These are phyloP conservation scores for Cordyceps pruinosa DNA, from an alignment of 2,329 filamentous ascomycete species.

Conservation along the genomic window DNA sequence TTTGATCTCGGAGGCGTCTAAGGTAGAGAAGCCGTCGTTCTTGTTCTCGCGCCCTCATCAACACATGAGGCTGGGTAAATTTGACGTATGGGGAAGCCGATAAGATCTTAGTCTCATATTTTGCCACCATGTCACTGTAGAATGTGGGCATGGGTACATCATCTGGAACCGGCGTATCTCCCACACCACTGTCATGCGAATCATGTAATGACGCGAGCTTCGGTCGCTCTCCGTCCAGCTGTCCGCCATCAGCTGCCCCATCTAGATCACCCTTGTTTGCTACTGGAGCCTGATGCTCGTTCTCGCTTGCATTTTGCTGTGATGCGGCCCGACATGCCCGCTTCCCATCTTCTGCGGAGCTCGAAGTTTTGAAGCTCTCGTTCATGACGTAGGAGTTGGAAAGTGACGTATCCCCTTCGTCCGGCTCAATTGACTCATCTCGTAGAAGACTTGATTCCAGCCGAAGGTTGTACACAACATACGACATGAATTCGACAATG, in stretches of 20 bases:
- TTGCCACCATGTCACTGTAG: slow-evolving; percentile 90
- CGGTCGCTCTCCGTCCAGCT: slow-evolving; percentile 20
- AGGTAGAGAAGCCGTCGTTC: slow-evolving; percentile 78
- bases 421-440: slow-evolving; percentile 82
- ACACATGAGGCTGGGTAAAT: slow-evolving; percentile 85
- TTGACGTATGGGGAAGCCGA: slow-evolving; percentile 95
- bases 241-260: slow-evolving; percentile 23
- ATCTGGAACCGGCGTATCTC: slow-evolving; percentile 59
- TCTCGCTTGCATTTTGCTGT: slow-evolving; percentile 30
- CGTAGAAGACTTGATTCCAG: slow-evolving; percentile 90
- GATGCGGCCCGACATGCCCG: slow-evolving; percentile 21
- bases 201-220: slow-evolving; percentile 35
- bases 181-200: slow-evolving; percentile 35
- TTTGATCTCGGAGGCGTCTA: slow-evolving; percentile 74
- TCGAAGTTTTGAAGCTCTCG: slow-evolving; percentile 32
- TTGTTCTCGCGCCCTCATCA: slow-evolving; percentile 87
- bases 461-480: slow-evolving; percentile 96
- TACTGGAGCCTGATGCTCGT: slow-evolving; percentile 29
- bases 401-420: slow-evolving; percentile 41
- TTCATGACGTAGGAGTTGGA: slow-evolving; percentile 35
- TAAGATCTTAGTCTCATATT: slow-evolving; percentile 85
- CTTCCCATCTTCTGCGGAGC: slow-evolving; percentile 23
- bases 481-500: slow-evolving; percentile 98
- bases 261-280: slow-evolving; percentile 23
- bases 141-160: slow-evolving; percentile 82